Evolutionary conservation across 164 flowering plant species (phyloP), one percentile per base, ranked within the genome.

Genomic region (Pachysandra terminalis): DNA sequence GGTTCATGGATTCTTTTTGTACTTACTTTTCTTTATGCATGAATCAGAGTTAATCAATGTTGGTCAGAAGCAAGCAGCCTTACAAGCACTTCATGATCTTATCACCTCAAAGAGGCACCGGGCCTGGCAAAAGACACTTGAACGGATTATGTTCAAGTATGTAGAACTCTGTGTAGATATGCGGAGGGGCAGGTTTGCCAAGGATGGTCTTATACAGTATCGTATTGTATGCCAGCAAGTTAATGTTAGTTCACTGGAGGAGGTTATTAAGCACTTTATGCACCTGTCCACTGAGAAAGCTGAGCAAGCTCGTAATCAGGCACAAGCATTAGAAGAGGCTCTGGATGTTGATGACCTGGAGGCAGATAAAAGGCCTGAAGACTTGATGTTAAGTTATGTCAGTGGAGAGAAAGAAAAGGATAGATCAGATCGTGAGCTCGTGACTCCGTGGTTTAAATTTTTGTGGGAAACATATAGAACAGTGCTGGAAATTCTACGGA

Each of bases 401-500:
- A 87, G 97, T 83, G 97, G 98, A 37, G 98, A 95, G 76, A 95
- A 92, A 68, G 98, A 96, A 49, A 89, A 88, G 65, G 97, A 95
- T 53, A 86, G 98, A 71, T 95, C 98, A 58, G 98, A 95, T 71
- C 86, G 96, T 23, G 98, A 92, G 71, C 92, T 92, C 69, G 98
- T 94, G 24, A 94, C 98, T 0, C 98, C 97, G 0, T 91, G 98
- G 97, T 91, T 95, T 77, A 95, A 95, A 75, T 95, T 95, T 76
- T 71, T 95, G 72, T 95, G 98, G 98, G 98, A 95, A 71, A 95
- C 98, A 0, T 95, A 95, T 56, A 80, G 98, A 78, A 91, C 97
- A 5, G 98, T 95, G 51, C 83, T 95, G 51, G 98, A 91, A 58
- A 90, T 95, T 27, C 67, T 95, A 24, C 80, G 96, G 10, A 95